phyloP scores from a whole-genome alignment of 2,329 filamentous ascomycete genomes.

The Septoria petroselini region DNA sequence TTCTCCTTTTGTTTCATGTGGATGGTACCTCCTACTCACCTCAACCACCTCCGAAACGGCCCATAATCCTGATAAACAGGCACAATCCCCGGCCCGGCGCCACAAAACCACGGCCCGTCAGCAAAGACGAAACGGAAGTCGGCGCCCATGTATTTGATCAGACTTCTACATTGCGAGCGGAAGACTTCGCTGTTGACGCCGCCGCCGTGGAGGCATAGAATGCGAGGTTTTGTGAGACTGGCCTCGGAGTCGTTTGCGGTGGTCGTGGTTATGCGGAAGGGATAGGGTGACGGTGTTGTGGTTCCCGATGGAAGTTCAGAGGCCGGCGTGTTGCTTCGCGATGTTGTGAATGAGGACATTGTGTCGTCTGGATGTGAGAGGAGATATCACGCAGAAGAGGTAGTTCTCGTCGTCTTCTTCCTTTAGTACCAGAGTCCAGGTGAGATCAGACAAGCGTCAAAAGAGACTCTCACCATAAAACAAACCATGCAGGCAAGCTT shows the following conservation, averaged over 20 bases:
- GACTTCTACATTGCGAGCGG: constrained; percentile 61
- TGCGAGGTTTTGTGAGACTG: constrained; percentile 52
- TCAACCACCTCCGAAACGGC: constrained; percentile 63
- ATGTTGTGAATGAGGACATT: no score
- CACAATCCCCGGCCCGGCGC: constrained; percentile 60
- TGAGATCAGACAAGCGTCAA: no score
- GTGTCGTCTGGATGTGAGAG: background rate
- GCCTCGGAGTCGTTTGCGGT: background rate
- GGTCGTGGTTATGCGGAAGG: constrained; percentile 4
- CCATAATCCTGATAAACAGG: constrained; percentile 63
- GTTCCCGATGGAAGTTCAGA: background rate
- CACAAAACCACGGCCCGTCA: constrained; percentile 64
- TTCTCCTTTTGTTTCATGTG: background rate
- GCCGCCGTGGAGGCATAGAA: constrained; percentile 79
- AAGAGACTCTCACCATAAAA: background rate
- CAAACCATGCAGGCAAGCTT: background rate
- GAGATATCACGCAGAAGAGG: background rate
- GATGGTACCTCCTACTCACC: background rate
- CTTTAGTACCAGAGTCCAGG: no score
- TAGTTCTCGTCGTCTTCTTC: no score
- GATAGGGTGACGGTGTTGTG: background rate
- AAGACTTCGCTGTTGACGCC: constrained; percentile 71
- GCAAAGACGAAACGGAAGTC: constrained; percentile 70
- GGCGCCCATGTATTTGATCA: constrained; percentile 49
- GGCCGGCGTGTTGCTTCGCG: background rate